Conservation (phyloP, 257 asterid species). For the Solanum paucissectum region DNA sequence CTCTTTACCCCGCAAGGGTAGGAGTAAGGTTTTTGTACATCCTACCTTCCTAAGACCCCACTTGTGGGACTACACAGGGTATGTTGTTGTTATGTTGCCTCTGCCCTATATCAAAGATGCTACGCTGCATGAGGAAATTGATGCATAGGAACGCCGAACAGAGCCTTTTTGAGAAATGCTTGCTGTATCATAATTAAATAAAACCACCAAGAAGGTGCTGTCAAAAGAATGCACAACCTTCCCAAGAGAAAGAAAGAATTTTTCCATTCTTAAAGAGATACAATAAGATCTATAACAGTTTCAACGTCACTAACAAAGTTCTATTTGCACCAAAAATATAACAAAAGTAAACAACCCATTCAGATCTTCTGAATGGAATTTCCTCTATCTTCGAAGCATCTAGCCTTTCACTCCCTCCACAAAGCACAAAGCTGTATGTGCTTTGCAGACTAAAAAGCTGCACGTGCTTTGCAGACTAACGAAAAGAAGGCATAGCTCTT, state of each 20-base stretch:
- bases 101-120: neutral
- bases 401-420: neutral
- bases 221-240: neutral
- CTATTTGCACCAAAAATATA: neutral
- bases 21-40: neutral
- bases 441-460: neutral
- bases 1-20: neutral
- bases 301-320: neutral
- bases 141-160: conserved; percentile 3
- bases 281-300: neutral
- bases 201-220: neutral
- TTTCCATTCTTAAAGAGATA: neutral
- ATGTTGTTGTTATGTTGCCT: neutral
- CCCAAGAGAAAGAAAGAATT: neutral
- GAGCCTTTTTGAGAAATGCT: conserved; percentile 18
- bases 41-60: neutral
- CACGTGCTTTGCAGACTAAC: neutral
- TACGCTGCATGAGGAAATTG: neutral
- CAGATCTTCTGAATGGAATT: neutral
- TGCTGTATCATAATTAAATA: neutral
- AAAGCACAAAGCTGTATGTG: neutral
- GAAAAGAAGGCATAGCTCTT: neutral
- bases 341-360: neutral
- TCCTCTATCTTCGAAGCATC: neutral
- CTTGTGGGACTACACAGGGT: neutral